phyloP scores from a whole-genome alignment of 306 rosid species.

The Vigna trinervia region DNA sequence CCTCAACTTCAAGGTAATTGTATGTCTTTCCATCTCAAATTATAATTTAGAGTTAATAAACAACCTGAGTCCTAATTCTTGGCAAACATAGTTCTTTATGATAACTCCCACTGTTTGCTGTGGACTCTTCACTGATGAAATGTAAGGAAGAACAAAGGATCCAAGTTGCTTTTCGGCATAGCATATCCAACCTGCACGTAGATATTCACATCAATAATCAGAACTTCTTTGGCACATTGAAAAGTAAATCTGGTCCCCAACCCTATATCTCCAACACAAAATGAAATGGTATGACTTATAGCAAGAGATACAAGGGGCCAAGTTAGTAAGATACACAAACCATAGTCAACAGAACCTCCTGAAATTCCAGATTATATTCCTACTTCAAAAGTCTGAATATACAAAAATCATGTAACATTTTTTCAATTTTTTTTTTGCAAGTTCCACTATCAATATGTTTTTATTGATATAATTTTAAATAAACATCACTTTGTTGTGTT shows the following conservation, averaged over 20 bases:
- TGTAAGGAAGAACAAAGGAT: slow-evolving; percentile 78
- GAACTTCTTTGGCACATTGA: slow-evolving; percentile 20
- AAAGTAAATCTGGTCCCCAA: slow-evolving; percentile 28
- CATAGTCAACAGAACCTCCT: slow-evolving; percentile 13
- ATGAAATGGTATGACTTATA: not conserved
- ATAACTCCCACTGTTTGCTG: slow-evolving; percentile 90
- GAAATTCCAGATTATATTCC: slow-evolving; percentile 22
- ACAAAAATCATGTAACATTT: slow-evolving; percentile 5
- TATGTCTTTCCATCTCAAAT: not conserved
- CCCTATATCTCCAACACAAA: not conserved
- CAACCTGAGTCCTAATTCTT: slow-evolving; percentile 79
- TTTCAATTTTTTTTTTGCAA: not conserved
- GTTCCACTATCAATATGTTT: not conserved
- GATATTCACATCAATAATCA: slow-evolving; percentile 28
- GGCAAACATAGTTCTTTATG: slow-evolving; percentile 68
- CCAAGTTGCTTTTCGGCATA: slow-evolving; percentile 98
- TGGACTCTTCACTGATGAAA: slow-evolving; percentile 92
- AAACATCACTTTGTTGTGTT: not conserved
- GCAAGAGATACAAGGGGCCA: slow-evolving; percentile 3
- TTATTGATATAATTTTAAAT: slow-evolving; percentile 5
- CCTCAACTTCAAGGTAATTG: slow-evolving; percentile 10
- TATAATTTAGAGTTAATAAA: slow-evolving; percentile 33
- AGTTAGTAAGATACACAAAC: not conserved
- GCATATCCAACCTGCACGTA: slow-evolving; percentile 91
- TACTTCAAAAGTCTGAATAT: not conserved